Evolutionary conservation across 176 grass and related monocot species (phyloP).

Genomic region (Triticum timopheevii): DNA sequence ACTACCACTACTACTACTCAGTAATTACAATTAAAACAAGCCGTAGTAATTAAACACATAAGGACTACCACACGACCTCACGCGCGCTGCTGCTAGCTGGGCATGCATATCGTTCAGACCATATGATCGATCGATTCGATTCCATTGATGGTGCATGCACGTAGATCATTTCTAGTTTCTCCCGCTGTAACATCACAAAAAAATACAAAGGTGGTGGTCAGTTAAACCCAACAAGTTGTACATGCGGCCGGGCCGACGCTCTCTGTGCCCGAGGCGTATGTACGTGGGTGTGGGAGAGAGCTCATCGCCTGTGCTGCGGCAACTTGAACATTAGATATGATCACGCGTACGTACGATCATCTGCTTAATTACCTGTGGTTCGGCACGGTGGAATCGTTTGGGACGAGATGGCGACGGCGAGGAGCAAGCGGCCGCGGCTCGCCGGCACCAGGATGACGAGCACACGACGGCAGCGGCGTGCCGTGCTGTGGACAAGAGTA

Average conservation of each 20-base stretch:
- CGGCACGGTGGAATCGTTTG: background rate
- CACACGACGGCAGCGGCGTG: background rate
- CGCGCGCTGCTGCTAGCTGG: background rate
- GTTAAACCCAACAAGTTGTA: background rate
- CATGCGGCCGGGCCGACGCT: too few species aligned
- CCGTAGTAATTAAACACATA: background rate
- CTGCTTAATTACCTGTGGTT: background rate
- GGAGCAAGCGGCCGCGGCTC: background rate
- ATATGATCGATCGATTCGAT: background rate
- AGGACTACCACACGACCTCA: background rate
- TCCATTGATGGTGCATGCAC: background rate
- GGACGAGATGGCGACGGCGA: background rate
- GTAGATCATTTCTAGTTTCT: background rate
- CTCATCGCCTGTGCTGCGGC: too few species aligned
- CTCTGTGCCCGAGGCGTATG: too few species aligned
- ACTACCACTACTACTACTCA: background rate
- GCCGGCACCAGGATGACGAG: background rate
- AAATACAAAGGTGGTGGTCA: background rate
- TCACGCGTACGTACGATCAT: background rate
- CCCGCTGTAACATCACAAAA: background rate
- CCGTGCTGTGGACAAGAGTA: background rate
- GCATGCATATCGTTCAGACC: background rate
- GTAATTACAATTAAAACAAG: background rate
- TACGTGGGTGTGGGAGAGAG: too few species aligned
- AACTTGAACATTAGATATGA: background rate